Conservation (phyloP, 331 rosid genomes). For the Ulmus americana region DNA sequence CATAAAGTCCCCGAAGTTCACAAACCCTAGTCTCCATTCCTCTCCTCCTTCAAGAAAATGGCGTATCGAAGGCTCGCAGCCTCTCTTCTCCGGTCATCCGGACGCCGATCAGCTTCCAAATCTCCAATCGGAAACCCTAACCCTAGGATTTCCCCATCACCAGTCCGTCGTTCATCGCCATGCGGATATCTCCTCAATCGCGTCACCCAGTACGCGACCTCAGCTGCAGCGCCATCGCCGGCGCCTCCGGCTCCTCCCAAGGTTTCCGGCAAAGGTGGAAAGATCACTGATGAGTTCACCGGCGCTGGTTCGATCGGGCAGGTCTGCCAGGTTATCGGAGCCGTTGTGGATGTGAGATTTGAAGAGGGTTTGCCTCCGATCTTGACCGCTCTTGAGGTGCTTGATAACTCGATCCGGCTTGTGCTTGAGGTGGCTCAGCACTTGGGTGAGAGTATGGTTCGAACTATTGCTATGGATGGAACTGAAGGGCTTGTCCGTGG, state of each 20-base stretch:
- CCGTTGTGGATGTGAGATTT: conserved; percentile 90
- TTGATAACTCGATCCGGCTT: conserved; percentile 59
- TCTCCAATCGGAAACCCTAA: conserved; percentile 51
- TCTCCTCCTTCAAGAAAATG: conserved; percentile 32
- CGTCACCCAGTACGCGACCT: conserved; percentile 59
- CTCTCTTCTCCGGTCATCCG: conserved; percentile 66
- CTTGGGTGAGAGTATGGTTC: conserved; percentile 84
- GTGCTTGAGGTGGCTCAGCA: conserved; percentile 99
- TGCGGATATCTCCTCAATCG: conserved; percentile 32
- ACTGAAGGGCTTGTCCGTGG: conserved; percentile 96
- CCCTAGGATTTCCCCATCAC: conserved; percentile 38
- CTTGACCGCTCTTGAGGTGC: conserved; percentile 82
- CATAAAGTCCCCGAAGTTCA: conserved; percentile 24
- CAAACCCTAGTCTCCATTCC: conserved; percentile 53
- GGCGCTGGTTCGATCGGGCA: conserved; percentile 85
- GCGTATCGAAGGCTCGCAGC: conserved; percentile 79
- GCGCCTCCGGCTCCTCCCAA: conserved; percentile 33
- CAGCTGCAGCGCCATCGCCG: conserved; percentile 57
- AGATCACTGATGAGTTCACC: conserved; percentile 73
- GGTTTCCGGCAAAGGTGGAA: conserved; percentile 43
- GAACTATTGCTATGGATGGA: conserved; percentile 97
- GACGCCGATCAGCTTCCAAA: conserved; percentile 55
- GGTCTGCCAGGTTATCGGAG: conserved; percentile 94
- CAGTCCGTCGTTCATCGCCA: conserved; percentile 53
- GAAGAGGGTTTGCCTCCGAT: conserved; percentile 88